A percentile compares a stretch with the other conserved stretches of the same genome.
phyloP scores from a whole-genome alignment of 768 basidiomycete species.

The Pulveroboletus sp. region DNA sequence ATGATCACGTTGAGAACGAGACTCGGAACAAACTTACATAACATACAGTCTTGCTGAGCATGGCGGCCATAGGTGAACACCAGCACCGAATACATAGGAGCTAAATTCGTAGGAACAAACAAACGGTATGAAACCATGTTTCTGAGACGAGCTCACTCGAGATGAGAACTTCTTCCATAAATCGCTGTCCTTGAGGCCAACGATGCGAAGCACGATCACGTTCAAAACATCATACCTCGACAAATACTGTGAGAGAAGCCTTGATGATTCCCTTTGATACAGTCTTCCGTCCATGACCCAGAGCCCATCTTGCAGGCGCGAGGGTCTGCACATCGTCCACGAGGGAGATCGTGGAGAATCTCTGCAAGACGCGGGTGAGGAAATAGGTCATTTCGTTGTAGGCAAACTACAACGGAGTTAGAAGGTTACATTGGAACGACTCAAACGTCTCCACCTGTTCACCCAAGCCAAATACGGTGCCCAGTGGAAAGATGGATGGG shows the following conservation, averaged over 20 bases:
- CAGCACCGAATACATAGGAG: no score
- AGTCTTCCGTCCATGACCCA: constrained; percentile 33
- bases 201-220: no score
- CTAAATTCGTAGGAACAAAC: no score
- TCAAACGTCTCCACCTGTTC: constrained; percentile 28
- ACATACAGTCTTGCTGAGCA: no score
- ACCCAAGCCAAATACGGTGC: constrained; percentile 36
- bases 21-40: no score
- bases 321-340: constrained; percentile 43
- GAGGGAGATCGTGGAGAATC: constrained; percentile 44
- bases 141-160: no score
- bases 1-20: no score
- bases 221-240: no score
- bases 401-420: constrained; percentile 44
- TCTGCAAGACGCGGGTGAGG: constrained; percentile 56
- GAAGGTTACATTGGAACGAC: neutral
- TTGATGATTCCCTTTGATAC: constrained; percentile 45
- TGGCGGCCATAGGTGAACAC: no score
- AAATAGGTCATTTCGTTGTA: constrained; percentile 65
- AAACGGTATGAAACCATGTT: no score
- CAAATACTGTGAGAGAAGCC: constrained; percentile 52
- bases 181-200: no score
- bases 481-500: constrained; percentile 47
- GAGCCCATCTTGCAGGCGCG: constrained; percentile 46
- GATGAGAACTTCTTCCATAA: no score